Percentiles rank a stretch among this genome's conserved stretches.
Evolutionary conservation across 2,329 filamentous ascomycete species (phyloP).

Genomic region (Fusarium abutilonis): DNA sequence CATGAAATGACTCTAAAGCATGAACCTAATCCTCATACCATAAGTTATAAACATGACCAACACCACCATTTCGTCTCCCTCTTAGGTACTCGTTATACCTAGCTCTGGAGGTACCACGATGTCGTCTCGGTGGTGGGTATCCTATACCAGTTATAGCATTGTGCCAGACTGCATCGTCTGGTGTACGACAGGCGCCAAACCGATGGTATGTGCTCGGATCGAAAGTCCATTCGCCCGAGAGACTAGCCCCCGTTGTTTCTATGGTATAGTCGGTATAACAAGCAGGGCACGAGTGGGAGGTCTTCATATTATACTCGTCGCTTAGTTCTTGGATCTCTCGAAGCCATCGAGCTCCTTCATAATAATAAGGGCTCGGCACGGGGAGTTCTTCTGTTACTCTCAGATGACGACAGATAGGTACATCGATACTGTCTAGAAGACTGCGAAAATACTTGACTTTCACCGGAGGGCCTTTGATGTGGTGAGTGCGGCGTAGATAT

Average conservation of each 20-base stretch:
- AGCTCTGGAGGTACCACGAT: no score
- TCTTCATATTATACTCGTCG: not conserved
- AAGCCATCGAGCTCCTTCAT: not conserved
- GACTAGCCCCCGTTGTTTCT: not conserved
- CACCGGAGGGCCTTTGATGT: not conserved
- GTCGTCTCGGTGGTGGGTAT: no score
- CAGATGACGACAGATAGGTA: slow-evolving; percentile 2
- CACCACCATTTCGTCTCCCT: no score
- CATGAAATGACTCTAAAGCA: no score
- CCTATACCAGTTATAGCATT: not conserved
- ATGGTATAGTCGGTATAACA: not conserved
- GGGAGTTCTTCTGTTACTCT: not conserved
- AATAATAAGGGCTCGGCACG: not conserved
- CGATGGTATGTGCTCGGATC: not conserved
- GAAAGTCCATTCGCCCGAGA: not conserved
- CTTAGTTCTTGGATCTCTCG: not conserved
- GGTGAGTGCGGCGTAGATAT: not conserved
- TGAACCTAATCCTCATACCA: no score
- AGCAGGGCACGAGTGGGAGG: not conserved
- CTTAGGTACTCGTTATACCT: no score
- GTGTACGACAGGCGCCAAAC: not conserved
- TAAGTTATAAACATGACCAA: no score
- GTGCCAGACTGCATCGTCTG: not conserved
- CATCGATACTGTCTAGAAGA: not conserved
- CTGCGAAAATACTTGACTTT: accelerated